Evolutionary conservation across 2,329 filamentous ascomycete genomes (phyloP), one percentile per base, ranked within the genome.

Genomic region (Talaromyces amestolkiae): DNA sequence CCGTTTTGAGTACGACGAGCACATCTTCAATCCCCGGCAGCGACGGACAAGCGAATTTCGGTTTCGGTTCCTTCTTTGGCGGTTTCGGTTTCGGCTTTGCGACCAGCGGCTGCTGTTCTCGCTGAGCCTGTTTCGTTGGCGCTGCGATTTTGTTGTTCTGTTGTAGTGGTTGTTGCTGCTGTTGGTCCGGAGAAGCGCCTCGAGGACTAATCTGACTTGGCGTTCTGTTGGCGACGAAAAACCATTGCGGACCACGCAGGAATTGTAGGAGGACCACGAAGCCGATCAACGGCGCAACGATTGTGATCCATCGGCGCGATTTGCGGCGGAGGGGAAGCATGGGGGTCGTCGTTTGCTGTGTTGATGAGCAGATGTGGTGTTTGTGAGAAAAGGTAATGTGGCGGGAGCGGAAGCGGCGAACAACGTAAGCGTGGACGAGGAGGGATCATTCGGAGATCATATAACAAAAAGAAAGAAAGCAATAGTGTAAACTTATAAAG

Each of bases 1-100:
- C 86, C 0, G 86, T 88, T 68, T 84, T 83, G 67, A 88, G 77
- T 10, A 87, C 76, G 17, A 88, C 80, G 66, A 87, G 82, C 56
- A 87, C 74, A 70, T 87, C 80, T 3, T 84, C 77, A 24, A 83
- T 75, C 13, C 79, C 81, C 10, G 79, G 74, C 3, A 79, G 67
- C 3, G 74, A 68, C 6, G 76, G 76, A 33, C 77, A 79, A n/a
- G 65, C 67, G 51, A 66, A 62, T 64, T 68, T 56, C 31, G 31
- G 19, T 17, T 39, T 15, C 0, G 47, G 8, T 24, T 63, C 9
- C 2, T 11, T 35, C 19, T 33, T 54, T 19, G 22, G 9, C 17
- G 61, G 41, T 19, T 58, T 41, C 53, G 53, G 53, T n/a, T 47
- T 11, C 6, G 35, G 68, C 13, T 15, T 5, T 10, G 1, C 39